Conservation (phyloP, 2,329 filamentous ascomycete genomes). For the Nemania bipapillata region DNA sequence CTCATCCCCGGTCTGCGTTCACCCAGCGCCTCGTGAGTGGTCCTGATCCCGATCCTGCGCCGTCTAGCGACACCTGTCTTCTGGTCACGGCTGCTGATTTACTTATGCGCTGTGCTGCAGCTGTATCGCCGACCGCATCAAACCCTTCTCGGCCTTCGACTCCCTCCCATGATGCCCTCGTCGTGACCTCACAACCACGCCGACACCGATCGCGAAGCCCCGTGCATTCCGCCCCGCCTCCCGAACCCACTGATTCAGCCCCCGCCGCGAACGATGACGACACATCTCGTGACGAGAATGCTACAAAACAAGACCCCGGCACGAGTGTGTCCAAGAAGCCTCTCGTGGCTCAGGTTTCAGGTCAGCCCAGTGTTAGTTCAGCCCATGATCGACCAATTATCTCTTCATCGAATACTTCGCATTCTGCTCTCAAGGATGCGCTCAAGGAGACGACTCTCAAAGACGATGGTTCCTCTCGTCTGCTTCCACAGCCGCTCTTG, state of each 20-base stretch:
- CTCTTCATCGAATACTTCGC: constrained; percentile 50
- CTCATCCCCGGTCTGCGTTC: constrained; percentile 70
- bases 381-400: constrained; percentile 42
- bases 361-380: constrained; percentile 31
- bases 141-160: constrained; percentile 65
- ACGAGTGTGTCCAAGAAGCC: constrained; percentile 59
- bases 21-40: constrained; percentile 69
- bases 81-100: constrained; percentile 41
- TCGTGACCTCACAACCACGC: constrained; percentile 61
- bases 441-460: constrained; percentile 54
- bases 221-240: constrained; percentile 55
- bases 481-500: constrained; percentile 65
- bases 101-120: constrained; percentile 51
- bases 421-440: constrained; percentile 44
- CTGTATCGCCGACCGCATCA: constrained; percentile 63
- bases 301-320: constrained; percentile 50
- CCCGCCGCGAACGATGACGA: constrained; percentile 58
- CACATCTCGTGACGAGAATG: constrained; percentile 53
- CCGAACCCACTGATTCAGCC: constrained; percentile 57
- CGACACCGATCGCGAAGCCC: constrained; percentile 67
- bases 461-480: constrained; percentile 55
- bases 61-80: background rate
- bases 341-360: constrained; percentile 53
- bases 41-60: constrained; percentile 48
- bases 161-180: constrained; percentile 65